Evolutionary conservation across 2,329 filamentous ascomycete species (phyloP), one percentile per base, ranked within the genome.

Genomic region (Sporothrix luriei): DNA sequence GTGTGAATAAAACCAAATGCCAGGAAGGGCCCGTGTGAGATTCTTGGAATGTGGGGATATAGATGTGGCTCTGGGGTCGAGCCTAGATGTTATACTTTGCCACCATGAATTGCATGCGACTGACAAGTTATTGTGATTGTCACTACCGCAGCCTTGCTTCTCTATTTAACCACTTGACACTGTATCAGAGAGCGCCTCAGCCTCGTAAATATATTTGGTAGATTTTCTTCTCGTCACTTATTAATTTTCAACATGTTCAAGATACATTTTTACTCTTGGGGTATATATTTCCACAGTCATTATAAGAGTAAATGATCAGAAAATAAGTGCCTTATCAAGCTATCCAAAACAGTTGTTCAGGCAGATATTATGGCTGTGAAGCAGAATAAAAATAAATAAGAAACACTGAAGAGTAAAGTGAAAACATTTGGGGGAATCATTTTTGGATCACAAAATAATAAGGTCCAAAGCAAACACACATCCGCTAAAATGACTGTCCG

Each of bases 341-440:
- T 61, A 49, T 43, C 51, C 54, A 24, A 48, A 21, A 26, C 19
- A 49, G 16, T 54, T 48, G 19, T 48, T 40, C n/a, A 40, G 24
- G 64, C 10, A 68, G 40, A 57, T 16, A 21, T 33, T 33, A 33
- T 33, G 33, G 11, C 46, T 59, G 16, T 19, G 26, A 10, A 26
- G 68, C 33, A 33, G 9, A 66, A 29, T 4, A 65, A 61, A 66
- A 69, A n/a, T n/a, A 54, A 59, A 33, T 1, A 6, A 7, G 29
- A 6, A 33, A 33, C 6, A 6, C 9, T 33, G 26, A 55, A 26
- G 24, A n/a, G 46, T 52, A 46, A 40, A 13, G 13, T 21, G 24
- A 54, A 68, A 66, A 68, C 66, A 68, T n/a, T 29, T 62, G 43
- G 67, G 67, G 66, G 67, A 68, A 68, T 68, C 67, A 68, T 52